phyloP scores from a whole-genome alignment of 768 basidiomycete genomes.

The Lactarius evosmus region DNA sequence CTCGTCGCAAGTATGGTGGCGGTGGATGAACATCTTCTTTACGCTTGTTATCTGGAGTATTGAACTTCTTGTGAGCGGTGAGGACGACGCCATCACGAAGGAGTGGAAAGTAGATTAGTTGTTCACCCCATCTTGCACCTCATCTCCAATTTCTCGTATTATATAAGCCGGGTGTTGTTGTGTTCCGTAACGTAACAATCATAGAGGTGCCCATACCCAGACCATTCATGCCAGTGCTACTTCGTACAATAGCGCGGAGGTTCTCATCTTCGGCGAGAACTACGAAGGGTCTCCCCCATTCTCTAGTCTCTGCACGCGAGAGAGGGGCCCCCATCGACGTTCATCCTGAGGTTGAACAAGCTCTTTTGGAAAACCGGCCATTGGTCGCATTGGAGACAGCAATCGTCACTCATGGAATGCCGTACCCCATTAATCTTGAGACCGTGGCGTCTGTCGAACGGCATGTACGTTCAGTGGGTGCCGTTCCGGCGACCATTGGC shows the following conservation, averaged over 20 bases:
- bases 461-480: slow-evolving; percentile 69
- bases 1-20: slow-evolving; percentile 91
- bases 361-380: slow-evolving; percentile 58
- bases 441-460: slow-evolving; percentile 69
- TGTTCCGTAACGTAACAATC: neutral
- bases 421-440: slow-evolving; percentile 70
- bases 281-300: slow-evolving; percentile 17
- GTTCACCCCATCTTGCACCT: neutral
- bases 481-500: slow-evolving; percentile 90
- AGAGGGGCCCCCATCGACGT: slow-evolving; percentile 50
- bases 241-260: slow-evolving; percentile 10
- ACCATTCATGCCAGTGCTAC: slow-evolving; percentile 13
- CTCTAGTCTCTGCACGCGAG: slow-evolving; percentile 29
- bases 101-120: slow-evolving; percentile 66
- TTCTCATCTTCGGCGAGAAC: slow-evolving; percentile 14
- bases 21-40: slow-evolving; percentile 89
- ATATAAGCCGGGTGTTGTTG: neutral
- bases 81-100: slow-evolving; percentile 56
- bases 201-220: neutral
- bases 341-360: slow-evolving; percentile 81
- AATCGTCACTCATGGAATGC: slow-evolving; percentile 90
- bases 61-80: slow-evolving; percentile 77
- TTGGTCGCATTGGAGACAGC: slow-evolving; percentile 92
- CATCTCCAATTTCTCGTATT: neutral
- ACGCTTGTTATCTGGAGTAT: slow-evolving; percentile 80